Evolutionary conservation across 139 green algal genomes (phyloP), one percentile per base, ranked within the genome.

Genomic region (Chlorella ohadii): DNA sequence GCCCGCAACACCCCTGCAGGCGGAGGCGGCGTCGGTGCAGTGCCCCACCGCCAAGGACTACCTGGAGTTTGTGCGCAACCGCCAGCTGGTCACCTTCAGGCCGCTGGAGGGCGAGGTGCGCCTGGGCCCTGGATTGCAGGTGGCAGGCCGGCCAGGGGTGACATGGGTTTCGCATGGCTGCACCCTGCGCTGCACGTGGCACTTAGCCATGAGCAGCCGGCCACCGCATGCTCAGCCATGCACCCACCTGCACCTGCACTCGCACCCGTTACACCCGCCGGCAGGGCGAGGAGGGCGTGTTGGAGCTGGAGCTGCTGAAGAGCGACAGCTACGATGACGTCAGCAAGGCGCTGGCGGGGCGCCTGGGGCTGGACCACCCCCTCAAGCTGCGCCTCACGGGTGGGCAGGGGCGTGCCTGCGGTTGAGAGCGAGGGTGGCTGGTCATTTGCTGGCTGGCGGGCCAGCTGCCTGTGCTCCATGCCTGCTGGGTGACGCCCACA

Each of bases 271-370:
- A 59, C 16, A 34, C 13, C 22, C 33, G 9, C 70, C 36, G n/a
- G 39, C 65, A 84, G 78, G 78, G 64, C 67, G 95, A 94, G 39
- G 88, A 92, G 17, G 93, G 91, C 44, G 85, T 97, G 19, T 83
- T 97, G 20, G 87, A 78, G 67, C 86, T 99, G n/a, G 97, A 99
- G 92, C 88, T 99, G 77, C 85, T 88, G 27, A 93, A 91, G 47
- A 87, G 93, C 51, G 86, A 93, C 41, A 86, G 63, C 25, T 99
- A 99, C 72, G 94, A 97, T 31, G 87, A 96, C 51, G 95, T 99
- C 44, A 87, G 87, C 13, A 84, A 76, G 9, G 85, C 71, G 72
- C 71, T 98, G 39, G 93, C 94, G 13, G 66, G 70, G 38, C 81
- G 88, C 75, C 87, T 98, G 28, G 79, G 84, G 64, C 67, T 90